These are phyloP conservation scores for Phytophthora pluvialis DNA, from an alignment of 352 stramenopile species.

Conservation along the genomic window DNA sequence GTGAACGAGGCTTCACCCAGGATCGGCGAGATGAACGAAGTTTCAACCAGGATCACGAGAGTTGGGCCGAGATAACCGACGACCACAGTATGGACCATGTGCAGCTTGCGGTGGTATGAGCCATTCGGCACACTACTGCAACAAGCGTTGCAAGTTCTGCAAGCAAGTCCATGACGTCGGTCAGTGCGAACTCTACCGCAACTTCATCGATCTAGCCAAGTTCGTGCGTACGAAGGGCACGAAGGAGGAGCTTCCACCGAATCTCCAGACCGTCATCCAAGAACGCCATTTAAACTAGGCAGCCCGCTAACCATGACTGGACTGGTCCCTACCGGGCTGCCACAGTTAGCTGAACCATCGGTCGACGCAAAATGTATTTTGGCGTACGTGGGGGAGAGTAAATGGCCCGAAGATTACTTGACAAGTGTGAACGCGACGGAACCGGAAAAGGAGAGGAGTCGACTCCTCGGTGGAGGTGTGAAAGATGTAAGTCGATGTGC, in stretches of 20 bases:
- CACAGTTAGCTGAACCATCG: no score
- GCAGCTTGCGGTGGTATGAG: neutral
- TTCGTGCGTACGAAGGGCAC: neutral
- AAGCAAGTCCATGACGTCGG: neutral
- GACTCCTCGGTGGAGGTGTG: no score
- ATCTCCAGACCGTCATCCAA: neutral
- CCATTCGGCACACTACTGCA: neutral
- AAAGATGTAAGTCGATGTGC: no score
- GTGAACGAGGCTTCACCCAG: no score
- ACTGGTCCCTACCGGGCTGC: neutral
- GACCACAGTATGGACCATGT: conserved; percentile 2
- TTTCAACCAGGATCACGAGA: no score
- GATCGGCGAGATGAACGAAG: neutral
- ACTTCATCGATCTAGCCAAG: conserved; percentile 1
- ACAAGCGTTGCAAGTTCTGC: neutral
- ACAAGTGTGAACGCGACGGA: no score
- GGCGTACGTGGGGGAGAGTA: no score
- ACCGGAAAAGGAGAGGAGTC: no score
- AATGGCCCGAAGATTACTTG: no score
- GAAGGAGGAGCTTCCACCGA: neutral
- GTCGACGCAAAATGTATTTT: no score
- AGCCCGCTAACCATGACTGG: neutral
- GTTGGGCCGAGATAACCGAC: neutral
- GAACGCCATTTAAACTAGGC: neutral
- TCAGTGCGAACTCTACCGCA: neutral